A percentile compares a stretch with the other conserved stretches of the same genome.
Conservation (phyloP, 768 basidiomycete species). For the Boletus vermiculosoides region DNA sequence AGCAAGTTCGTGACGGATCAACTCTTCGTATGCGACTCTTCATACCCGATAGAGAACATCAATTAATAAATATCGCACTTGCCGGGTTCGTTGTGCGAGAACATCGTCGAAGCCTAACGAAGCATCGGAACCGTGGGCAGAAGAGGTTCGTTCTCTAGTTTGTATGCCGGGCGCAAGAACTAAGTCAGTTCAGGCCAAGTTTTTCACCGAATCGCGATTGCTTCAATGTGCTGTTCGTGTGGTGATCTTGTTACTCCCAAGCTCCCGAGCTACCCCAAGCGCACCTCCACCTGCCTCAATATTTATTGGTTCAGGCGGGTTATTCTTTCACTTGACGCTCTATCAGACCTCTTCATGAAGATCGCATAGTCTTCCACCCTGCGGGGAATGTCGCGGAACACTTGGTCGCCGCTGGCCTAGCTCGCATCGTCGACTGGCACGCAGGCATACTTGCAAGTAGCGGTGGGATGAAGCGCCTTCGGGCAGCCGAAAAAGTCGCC, state of each 20-base stretch:
- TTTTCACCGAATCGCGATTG: slow-evolving; percentile 87
- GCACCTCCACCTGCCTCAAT: slow-evolving; percentile 69
- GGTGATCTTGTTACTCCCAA: slow-evolving; percentile 77
- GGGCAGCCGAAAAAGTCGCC: slow-evolving; percentile 77
- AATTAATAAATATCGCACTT: slow-evolving; percentile 81
- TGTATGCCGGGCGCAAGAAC: neutral
- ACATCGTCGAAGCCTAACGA: slow-evolving; percentile 72
- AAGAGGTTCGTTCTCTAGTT: slow-evolving; percentile 62
- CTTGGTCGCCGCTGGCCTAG: slow-evolving; percentile 79
- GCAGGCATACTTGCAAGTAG: slow-evolving; percentile 86
- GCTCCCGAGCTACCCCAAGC: slow-evolving; percentile 68
- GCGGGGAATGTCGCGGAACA: slow-evolving; percentile 93
- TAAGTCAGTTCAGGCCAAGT: slow-evolving; percentile 66
- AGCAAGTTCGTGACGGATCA: slow-evolving; percentile 90
- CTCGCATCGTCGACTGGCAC: slow-evolving; percentile 96
- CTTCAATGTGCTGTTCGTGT: slow-evolving; percentile 78
- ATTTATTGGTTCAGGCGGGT: slow-evolving; percentile 83
- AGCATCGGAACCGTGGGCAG: slow-evolving; percentile 77
- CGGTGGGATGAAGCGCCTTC: slow-evolving; percentile 85
- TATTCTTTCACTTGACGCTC: neutral
- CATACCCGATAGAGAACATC: slow-evolving; percentile 89
- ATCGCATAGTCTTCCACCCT: slow-evolving; percentile 70
- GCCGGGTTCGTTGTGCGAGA: slow-evolving; percentile 81
- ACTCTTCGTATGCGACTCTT: slow-evolving; percentile 86
- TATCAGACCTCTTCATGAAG: neutral